Evolutionary conservation across 202 grass and related monocot species (phyloP).

Genomic region (Elaeis oleifera): DNA sequence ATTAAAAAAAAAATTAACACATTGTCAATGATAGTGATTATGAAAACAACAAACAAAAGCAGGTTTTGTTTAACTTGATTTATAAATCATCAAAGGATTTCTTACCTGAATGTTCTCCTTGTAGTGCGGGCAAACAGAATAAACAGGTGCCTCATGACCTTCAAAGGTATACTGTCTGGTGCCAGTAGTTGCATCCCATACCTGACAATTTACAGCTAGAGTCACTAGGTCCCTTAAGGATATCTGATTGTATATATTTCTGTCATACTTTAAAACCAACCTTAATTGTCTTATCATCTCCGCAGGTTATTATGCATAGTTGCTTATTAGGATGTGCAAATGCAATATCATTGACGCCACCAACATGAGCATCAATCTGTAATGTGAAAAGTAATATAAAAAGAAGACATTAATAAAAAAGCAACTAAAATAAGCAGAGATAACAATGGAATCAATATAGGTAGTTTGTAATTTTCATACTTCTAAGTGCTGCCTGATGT

Average conservation of each 20-base stretch:
- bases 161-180: slow-evolving; percentile 69
- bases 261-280: neutral
- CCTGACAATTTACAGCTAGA: slow-evolving; percentile 35
- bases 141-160: slow-evolving; percentile 98
- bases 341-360: slow-evolving; percentile 32
- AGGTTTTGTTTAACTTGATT: neutral
- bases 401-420: slow-evolving; percentile 9
- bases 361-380: slow-evolving; percentile 35
- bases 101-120: slow-evolving; percentile 94
- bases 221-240: neutral
- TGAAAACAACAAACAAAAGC: slow-evolving; percentile 12
- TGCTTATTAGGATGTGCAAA: slow-evolving; percentile 30
- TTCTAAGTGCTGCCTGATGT: slow-evolving; percentile 29
- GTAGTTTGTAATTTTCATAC: slow-evolving; percentile 7
- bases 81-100: neutral
- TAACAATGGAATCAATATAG: neutral
- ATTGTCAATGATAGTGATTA: slow-evolving; percentile 8
- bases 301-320: slow-evolving; percentile 22
- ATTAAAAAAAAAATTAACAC: neutral
- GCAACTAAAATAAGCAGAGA: neutral
- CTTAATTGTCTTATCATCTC: slow-evolving; percentile 29
- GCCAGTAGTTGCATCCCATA: slow-evolving; percentile 87
- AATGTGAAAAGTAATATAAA: slow-evolving; percentile 1
- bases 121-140: slow-evolving; percentile 93
- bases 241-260: neutral